Evolutionary conservation across 2,329 filamentous ascomycete species (phyloP).

Genomic region (Penicillium brevicompactum): DNA sequence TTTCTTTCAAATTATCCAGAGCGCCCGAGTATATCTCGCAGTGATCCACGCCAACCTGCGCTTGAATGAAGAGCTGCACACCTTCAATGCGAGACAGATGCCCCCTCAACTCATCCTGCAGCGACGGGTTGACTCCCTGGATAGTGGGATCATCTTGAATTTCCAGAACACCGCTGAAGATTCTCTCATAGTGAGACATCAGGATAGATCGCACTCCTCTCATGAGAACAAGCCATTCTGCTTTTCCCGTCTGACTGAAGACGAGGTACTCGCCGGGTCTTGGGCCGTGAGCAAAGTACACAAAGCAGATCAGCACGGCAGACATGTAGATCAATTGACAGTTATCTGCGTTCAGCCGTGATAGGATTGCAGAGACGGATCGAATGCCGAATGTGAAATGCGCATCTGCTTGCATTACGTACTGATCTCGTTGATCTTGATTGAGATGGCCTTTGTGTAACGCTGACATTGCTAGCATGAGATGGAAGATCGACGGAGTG

Average conservation of each 20-base stretch:
- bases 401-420: slow-evolving; percentile 30
- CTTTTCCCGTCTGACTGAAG: slow-evolving; percentile 30
- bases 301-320: slow-evolving; percentile 33
- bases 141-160: slow-evolving; percentile 1
- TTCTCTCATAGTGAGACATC: slow-evolving; percentile 12
- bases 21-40: slow-evolving; percentile 10
- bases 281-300: slow-evolving; percentile 38
- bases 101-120: slow-evolving; percentile 19
- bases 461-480: slow-evolving; percentile 34
- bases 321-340: slow-evolving; percentile 38
- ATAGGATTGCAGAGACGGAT: slow-evolving; percentile 33
- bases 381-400: slow-evolving; percentile 40
- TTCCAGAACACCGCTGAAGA: slow-evolving; percentile 31
- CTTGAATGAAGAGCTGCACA: slow-evolving; percentile 15
- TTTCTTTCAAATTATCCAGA: slow-evolving; percentile 15
- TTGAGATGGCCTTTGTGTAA: slow-evolving; percentile 29
- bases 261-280: slow-evolving; percentile 34
- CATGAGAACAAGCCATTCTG: slow-evolving; percentile 38
- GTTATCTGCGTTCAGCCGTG: slow-evolving; percentile 26
- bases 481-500: slow-evolving; percentile 36
- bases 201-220: slow-evolving; percentile 32
- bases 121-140: slow-evolving; percentile 5
- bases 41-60: background rate
- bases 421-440: slow-evolving; percentile 20
- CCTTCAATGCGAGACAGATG: slow-evolving; percentile 17